These are phyloP conservation scores for Cryptosporidium bovis DNA, from an alignment of 169 alveolate genomes.

Conservation along the genomic window DNA sequence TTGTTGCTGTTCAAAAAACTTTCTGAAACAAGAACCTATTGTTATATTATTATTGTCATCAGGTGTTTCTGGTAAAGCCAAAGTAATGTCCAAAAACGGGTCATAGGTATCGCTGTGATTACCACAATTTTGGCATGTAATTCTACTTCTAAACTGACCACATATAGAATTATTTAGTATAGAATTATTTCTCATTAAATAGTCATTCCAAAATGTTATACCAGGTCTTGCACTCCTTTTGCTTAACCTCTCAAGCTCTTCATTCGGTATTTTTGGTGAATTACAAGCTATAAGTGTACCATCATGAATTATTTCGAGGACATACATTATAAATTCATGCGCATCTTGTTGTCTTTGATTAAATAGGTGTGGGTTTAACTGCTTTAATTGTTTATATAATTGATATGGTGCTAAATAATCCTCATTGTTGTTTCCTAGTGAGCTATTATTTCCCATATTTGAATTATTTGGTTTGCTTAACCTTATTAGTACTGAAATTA, in stretches of 20 bases:
- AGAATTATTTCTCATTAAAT: constrained; percentile 44
- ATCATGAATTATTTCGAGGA: constrained; percentile 62
- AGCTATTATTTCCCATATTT: neutral
- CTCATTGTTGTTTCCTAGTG: neutral
- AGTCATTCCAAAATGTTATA: constrained; percentile 44
- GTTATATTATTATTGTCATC: constrained; percentile 13
- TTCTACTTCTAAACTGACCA: constrained; percentile 73
- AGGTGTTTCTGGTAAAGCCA: constrained; percentile 51
- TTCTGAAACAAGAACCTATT: constrained; percentile 72
- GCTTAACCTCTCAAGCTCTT: constrained; percentile 56
- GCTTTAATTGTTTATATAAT: constrained; percentile 54
- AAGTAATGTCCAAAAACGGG: constrained; percentile 71
- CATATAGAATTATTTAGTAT: constrained; percentile 44
- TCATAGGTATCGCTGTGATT: constrained; percentile 62
- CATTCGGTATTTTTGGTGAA: constrained; percentile 33
- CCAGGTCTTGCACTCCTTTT: constrained; percentile 60
- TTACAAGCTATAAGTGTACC: constrained; percentile 27
- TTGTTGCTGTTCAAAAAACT: constrained; percentile 60
- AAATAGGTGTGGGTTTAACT: constrained; percentile 29
- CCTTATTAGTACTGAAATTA: constrained; percentile 4
- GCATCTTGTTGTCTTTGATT: constrained; percentile 69
- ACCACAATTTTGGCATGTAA: constrained; percentile 59
- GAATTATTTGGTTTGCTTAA: constrained; percentile 20
- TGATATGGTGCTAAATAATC: constrained; percentile 24
- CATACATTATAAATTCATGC: constrained; percentile 62